phyloP scores from a whole-genome alignment of 2,329 filamentous ascomycete species.

The Emergomyces pasteurianus region DNA sequence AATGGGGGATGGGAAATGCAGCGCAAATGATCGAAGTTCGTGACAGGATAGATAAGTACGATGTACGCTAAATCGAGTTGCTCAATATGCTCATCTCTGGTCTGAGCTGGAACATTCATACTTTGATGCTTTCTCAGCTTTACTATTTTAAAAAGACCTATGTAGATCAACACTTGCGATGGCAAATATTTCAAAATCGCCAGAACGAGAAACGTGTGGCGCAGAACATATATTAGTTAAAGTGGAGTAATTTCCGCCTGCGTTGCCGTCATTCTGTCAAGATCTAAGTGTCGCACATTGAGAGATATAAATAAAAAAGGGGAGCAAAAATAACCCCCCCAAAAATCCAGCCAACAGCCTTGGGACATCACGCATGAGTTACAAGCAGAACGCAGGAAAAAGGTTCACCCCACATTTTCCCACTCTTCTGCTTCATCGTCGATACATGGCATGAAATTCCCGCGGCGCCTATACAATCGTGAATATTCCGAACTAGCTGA shows the following conservation, averaged over 20 bases:
- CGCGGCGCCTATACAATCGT: neutral
- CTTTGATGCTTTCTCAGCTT: neutral
- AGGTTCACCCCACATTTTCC: neutral
- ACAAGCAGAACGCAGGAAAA: neutral
- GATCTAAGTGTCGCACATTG: neutral
- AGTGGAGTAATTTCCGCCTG: neutral
- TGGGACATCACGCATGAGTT: neutral
- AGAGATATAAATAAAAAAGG: neutral
- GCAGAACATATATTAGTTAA: neutral
- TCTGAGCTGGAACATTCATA: neutral
- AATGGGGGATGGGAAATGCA: neutral
- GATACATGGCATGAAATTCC: neutral
- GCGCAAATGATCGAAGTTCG: neutral
- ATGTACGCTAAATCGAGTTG: neutral
- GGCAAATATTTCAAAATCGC: neutral
- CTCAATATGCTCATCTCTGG: neutral
- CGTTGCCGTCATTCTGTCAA: neutral
- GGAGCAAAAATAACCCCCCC: neutral
- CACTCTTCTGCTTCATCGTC: neutral
- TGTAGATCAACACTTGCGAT: neutral
- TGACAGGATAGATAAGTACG: neutral
- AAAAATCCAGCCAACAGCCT: neutral
- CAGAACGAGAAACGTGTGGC: neutral
- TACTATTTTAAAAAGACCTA: neutral
- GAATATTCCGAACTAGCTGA: neutral